These are phyloP conservation scores for Byssoonygena ceratinophila DNA, from an alignment of 2,329 filamentous ascomycete genomes.

Conservation along the genomic window DNA sequence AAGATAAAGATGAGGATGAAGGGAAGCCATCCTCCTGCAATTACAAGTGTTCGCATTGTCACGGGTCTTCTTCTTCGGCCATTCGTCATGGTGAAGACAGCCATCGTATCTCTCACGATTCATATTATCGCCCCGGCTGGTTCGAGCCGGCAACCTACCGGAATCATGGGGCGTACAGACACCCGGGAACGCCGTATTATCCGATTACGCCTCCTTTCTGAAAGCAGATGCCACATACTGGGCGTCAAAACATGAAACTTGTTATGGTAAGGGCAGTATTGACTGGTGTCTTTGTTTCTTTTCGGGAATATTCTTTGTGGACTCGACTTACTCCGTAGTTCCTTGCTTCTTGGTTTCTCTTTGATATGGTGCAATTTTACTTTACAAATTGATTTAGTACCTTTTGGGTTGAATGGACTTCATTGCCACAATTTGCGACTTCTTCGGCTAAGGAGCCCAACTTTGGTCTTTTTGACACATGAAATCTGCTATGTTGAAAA, in stretches of 20 bases:
- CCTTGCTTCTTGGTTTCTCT: too few species aligned
- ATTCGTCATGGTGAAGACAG: background rate
- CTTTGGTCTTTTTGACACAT: too few species aligned
- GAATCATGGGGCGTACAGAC: background rate
- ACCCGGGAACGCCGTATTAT: background rate
- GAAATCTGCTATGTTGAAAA: too few species aligned
- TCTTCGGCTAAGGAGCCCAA: too few species aligned
- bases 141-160: background rate
- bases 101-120: background rate
- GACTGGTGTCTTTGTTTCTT: too few species aligned
- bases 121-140: background rate
- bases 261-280: background rate
- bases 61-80: background rate
- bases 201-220: background rate
- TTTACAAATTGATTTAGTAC: too few species aligned
- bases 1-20: background rate
- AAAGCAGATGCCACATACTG: background rate
- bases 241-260: background rate
- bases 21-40: background rate
- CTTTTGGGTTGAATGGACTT: too few species aligned
- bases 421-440: too few species aligned
- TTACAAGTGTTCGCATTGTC: constrained; percentile 1
- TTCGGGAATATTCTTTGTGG: too few species aligned
- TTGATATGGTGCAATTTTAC: too few species aligned
- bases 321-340: too few species aligned